These are phyloP conservation scores for Amauroascus verrucosus DNA, from an alignment of 2,329 filamentous ascomycete genomes.

Conservation along the genomic window DNA sequence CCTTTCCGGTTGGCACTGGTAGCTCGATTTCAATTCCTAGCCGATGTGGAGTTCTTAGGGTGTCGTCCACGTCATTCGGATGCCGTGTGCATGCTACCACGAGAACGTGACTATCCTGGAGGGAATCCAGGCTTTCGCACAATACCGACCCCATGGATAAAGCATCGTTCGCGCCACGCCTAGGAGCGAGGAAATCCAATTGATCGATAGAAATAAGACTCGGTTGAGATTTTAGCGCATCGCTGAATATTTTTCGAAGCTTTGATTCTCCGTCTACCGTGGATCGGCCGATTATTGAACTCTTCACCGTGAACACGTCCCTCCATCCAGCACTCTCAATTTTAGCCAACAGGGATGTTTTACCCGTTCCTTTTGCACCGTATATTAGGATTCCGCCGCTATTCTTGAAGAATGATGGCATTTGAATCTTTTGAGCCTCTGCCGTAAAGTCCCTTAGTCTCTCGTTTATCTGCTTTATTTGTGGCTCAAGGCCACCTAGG, in stretches of 20 bases:
- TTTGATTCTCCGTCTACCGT: conserved; percentile 41
- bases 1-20: conserved; percentile 61
- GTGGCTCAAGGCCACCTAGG: conserved; percentile 58
- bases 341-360: conserved; percentile 61
- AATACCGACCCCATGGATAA: conserved; percentile 33
- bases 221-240: conserved; percentile 58
- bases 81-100: conserved; percentile 68
- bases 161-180: conserved; percentile 41
- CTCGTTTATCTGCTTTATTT: conserved; percentile 56
- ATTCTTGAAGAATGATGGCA: conserved; percentile 35
- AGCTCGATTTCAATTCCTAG: conserved; percentile 61
- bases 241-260: conserved; percentile 58
- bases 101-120: conserved; percentile 48
- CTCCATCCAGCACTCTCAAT: conserved; percentile 61
- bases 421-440: conserved; percentile 21
- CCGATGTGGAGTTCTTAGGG: conserved; percentile 54
- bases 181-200: conserved; percentile 58
- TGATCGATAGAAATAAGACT: conserved; percentile 72
- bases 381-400: conserved; percentile 60
- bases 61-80: conserved; percentile 59
- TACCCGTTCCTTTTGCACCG: conserved; percentile 75
- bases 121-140: conserved; percentile 29
- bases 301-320: conserved; percentile 46
- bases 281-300: conserved; percentile 27
- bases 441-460: conserved; percentile 50